phyloP scores from a whole-genome alignment of 2,329 filamentous ascomycete genomes.

The Alternaria sp. region DNA sequence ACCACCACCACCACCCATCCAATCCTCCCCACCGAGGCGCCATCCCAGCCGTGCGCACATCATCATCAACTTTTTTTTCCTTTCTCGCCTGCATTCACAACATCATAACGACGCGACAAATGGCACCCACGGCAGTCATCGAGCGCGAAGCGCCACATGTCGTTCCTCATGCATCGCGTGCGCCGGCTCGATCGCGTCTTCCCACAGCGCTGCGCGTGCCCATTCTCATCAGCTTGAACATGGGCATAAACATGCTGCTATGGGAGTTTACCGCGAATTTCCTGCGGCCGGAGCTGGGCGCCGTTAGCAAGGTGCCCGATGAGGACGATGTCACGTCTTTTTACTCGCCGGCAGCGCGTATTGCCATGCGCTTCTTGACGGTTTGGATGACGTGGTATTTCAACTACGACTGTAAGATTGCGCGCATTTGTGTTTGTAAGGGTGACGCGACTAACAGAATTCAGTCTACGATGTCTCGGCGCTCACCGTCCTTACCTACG shows the following conservation, averaged over 20 bases:
- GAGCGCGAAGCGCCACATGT: slow-evolving; percentile 42
- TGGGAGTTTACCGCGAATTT: slow-evolving; percentile 69
- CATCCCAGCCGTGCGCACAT: slow-evolving; percentile 11
- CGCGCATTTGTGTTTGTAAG: not conserved
- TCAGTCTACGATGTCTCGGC: slow-evolving; percentile 54
- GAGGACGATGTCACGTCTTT: slow-evolving; percentile 66
- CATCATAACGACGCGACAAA: slow-evolving; percentile 26
- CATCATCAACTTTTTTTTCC: slow-evolving; percentile 7
- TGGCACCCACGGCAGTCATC: slow-evolving; percentile 36
- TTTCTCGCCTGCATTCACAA: slow-evolving; percentile 7
- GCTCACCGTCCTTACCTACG: slow-evolving; percentile 70
- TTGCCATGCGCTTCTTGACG: slow-evolving; percentile 69
- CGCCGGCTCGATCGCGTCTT: slow-evolving; percentile 44
- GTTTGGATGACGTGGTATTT: slow-evolving; percentile 77
- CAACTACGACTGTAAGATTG: slow-evolving; percentile 71
- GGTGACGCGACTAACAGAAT: slow-evolving; percentile 14
- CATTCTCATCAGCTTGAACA: slow-evolving; percentile 60
- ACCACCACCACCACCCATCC: slow-evolving; percentile 10
- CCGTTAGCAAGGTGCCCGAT: slow-evolving; percentile 67
- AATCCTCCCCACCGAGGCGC: slow-evolving; percentile 21
- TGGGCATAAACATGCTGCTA: slow-evolving; percentile 69
- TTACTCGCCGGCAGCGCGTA: slow-evolving; percentile 58
- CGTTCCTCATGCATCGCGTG: slow-evolving; percentile 32
- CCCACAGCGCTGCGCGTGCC: slow-evolving; percentile 52
- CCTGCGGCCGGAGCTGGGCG: slow-evolving; percentile 71